phyloP scores from a whole-genome alignment of 331 rosid genomes.

The Erythrophleum ivorense region DNA sequence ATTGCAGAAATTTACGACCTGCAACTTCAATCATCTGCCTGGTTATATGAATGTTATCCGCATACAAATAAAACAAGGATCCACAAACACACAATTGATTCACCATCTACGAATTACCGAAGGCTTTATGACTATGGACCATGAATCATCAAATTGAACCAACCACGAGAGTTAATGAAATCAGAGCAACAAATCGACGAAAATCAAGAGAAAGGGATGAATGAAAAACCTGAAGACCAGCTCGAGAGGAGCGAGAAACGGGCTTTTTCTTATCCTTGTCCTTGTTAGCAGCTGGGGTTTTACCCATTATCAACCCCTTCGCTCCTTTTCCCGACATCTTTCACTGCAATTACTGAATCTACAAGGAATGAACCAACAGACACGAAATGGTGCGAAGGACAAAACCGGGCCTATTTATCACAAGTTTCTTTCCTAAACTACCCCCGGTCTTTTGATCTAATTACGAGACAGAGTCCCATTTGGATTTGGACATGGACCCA shows the following conservation, averaged over 20 bases:
- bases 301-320: conserved; percentile 67
- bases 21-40: not conserved
- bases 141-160: not conserved
- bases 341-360: not conserved
- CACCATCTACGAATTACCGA: not conserved
- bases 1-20: not conserved
- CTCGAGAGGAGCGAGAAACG: conserved; percentile 72
- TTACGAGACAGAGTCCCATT: not conserved
- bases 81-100: not conserved
- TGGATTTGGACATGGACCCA: not conserved
- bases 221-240: conserved; percentile 66
- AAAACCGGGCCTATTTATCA: not conserved
- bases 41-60: not conserved
- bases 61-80: not conserved
- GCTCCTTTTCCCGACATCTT: conserved; percentile 74
- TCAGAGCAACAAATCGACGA: not conserved
- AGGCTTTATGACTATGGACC: not conserved
- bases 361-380: not conserved
- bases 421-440: not conserved
- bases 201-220: too few relatives aligned
- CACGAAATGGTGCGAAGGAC: not conserved
- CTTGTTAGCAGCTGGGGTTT: conserved; percentile 55
- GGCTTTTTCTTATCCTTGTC: conserved; percentile 69
- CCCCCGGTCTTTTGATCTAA: not conserved
- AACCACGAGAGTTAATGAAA: not conserved